Conservation (phyloP, 2,329 filamentous ascomycete genomes). For the Verticillium tricorpus region DNA sequence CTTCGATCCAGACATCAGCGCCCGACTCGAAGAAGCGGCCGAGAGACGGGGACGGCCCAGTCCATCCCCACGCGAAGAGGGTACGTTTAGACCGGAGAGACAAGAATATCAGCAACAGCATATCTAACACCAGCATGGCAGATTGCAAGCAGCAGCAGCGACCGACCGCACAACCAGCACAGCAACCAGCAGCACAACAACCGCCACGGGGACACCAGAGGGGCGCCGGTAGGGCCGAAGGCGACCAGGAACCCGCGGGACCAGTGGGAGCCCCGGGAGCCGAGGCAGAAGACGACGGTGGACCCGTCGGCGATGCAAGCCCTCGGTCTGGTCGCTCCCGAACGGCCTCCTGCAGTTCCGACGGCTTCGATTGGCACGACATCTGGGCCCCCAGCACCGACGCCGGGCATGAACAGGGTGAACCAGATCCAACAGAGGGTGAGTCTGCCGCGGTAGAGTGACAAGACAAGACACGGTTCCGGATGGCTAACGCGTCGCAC, state of each 20-base stretch:
- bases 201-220: constrained; percentile 8
- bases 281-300: constrained; percentile 18
- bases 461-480: too few species aligned
- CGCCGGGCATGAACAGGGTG: neutral
- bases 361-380: constrained; percentile 8
- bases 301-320: constrained; percentile 51
- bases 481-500: neutral
- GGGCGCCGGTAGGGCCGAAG: constrained; percentile 13
- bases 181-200: neutral
- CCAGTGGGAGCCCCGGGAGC: neutral
- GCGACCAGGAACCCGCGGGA: constrained; percentile 4
- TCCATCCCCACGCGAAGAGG: constrained; percentile 31
- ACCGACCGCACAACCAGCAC: constrained; percentile 2
- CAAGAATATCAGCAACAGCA: neutral
- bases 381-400: constrained; percentile 13
- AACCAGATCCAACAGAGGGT: constrained; percentile 1
- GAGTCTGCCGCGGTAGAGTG: neutral
- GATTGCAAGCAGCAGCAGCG: constrained; percentile 4
- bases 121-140: constrained; percentile 4
- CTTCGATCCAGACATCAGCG: constrained; percentile 34
- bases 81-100: constrained; percentile 25
- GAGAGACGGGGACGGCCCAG: constrained; percentile 30
- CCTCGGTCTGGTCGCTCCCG: constrained; percentile 42
- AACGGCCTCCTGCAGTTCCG: constrained; percentile 30
- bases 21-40: constrained; percentile 35